Base-by-base conservation (phyloP, 208 protist genomes). In the Trypanosoma caninum region DNA sequence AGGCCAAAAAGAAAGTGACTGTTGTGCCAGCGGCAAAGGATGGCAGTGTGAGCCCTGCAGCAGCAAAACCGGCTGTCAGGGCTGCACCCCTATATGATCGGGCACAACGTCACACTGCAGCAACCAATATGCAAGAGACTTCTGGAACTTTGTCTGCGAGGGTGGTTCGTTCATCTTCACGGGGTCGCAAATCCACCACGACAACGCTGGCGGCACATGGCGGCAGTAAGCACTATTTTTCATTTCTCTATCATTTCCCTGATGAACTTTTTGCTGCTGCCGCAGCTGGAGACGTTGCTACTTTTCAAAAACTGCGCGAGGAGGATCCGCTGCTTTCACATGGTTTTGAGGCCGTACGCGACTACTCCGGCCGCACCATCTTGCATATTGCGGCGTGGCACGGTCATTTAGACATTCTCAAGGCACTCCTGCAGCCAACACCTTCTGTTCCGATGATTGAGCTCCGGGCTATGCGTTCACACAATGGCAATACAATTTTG, bases 351-450 rank as follows among this genome's bases (percentile, higher is more conserved):
- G 50, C 64, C 42, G 76, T 80, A 48, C 45, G 70, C n/a, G 87
- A 94, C 68, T 88, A 86, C 72, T 76, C 76, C 2, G 87, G 87
- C 16, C 82, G 82, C 44, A 88, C 74, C 13, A 74, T 91, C 53
- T 61, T 94, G 52, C 87, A 94, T 67, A 62, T 86, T 44, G 82
- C 82, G 2, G 84, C 84, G 22, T 91, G 82, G 82, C 62, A 89
- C 47, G 87, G 87, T 1, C 84, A 89, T 58, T 69, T 84, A 37
- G 61, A 53, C 2, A 62, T 94, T 40, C 52, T 94, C 44, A 75
- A 87, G 65, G 59, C 76, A 25, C 65, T 94, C 38, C 76, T 94
- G 25, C 48, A 62, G 18, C 65, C 79, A 6, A 58, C 75, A 46
- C 74, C 73, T 3, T 45, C 51, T 0, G 28, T 57, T 30, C 72